Percentiles rank a stretch among this genome's conserved stretches.
phyloP scores from a whole-genome alignment of 805 yeast species.

The Metschnikowia gelsemii region DNA sequence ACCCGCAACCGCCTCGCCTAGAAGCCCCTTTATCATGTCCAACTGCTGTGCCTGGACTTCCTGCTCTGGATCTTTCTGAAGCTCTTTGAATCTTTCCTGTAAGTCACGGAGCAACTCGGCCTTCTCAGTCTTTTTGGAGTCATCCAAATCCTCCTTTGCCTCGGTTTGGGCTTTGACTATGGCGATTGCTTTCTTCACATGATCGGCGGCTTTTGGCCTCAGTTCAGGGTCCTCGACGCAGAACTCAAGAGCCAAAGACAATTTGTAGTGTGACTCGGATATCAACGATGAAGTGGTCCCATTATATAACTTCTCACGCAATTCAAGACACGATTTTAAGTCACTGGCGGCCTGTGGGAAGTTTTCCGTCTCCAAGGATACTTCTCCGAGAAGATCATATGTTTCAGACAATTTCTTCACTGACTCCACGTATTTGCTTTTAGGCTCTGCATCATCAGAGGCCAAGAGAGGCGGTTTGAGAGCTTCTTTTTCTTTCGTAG shows the following conservation, averaged over 20 bases:
- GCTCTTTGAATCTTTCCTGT: conserved; percentile 53
- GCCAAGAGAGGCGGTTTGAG: conserved; percentile 29
- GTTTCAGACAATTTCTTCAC: conserved; percentile 65
- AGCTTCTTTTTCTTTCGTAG: conserved; percentile 6
- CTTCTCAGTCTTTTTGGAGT: conserved; percentile 41
- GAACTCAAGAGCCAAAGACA: conserved; percentile 77
- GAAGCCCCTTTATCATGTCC: conserved; percentile 54
- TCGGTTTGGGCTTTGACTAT: conserved; percentile 41
- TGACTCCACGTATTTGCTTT: conserved; percentile 34
- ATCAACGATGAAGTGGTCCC: conserved; percentile 54
- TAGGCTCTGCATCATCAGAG: conserved; percentile 31
- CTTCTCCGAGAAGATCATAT: conserved; percentile 82
- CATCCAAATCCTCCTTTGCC: conserved; percentile 31
- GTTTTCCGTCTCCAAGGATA: conserved; percentile 85
- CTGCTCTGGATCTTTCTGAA: conserved; percentile 50
- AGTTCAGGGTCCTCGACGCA: conserved; percentile 50
- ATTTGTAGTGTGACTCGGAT: conserved; percentile 78
- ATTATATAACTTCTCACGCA: conserved; percentile 51
- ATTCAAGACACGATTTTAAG: conserved; percentile 54
- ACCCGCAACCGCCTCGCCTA: conserved; percentile 45
- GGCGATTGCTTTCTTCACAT: conserved; percentile 52
- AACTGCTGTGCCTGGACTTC: conserved; percentile 51
- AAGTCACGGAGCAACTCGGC: conserved; percentile 55
- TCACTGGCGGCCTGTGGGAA: conserved; percentile 76
- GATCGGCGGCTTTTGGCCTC: conserved; percentile 51